Percentiles rank a stretch among this genome's conserved stretches.
These are phyloP conservation scores for Pseudogymnoascus sp. DNA, from an alignment of 2,329 filamentous ascomycete species.

Conservation along the genomic window DNA sequence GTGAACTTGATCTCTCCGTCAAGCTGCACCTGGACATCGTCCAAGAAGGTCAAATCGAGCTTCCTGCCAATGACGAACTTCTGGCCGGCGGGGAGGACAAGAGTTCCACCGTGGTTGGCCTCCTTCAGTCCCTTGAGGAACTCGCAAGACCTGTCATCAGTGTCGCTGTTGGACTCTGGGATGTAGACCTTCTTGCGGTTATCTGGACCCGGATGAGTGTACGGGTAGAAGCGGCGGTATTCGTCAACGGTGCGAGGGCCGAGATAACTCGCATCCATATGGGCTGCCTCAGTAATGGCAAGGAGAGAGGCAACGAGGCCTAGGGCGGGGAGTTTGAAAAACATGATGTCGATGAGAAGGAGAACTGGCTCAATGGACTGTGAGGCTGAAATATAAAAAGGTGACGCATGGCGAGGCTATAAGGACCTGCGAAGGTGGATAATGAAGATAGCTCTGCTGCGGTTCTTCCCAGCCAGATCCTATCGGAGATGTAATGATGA, in stretches of 20 bases:
- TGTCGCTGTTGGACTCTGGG: constrained; percentile 42
- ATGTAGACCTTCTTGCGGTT: constrained; percentile 40
- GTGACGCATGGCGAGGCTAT: constrained; percentile 3
- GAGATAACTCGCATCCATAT: constrained; percentile 29
- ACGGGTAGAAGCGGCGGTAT: constrained; percentile 33
- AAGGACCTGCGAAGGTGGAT: not conserved
- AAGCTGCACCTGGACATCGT: constrained; percentile 48
- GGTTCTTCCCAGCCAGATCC: not conserved
- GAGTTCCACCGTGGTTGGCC: constrained; percentile 50
- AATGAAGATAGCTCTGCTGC: not conserved
- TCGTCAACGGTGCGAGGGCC: constrained; percentile 20
- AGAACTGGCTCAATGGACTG: not conserved
- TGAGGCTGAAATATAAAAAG: constrained; percentile 1
- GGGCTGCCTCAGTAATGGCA: constrained; percentile 23
- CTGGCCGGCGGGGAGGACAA: constrained; percentile 32
- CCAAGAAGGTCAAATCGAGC: constrained; percentile 48
- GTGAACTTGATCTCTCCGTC: constrained; percentile 48
- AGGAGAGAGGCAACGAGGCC: constrained; percentile 21
- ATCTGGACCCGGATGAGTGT: constrained; percentile 21
- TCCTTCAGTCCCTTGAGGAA: constrained; percentile 45
- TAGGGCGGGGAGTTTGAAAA: constrained; percentile 18
- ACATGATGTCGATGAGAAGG: constrained; percentile 18
- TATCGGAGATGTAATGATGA: constrained; percentile 1
- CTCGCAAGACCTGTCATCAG: constrained; percentile 47
- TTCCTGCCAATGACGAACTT: constrained; percentile 51